Evolutionary conservation across 441 rosid genomes (phyloP).

Genomic region (Jatropha podagrica): DNA sequence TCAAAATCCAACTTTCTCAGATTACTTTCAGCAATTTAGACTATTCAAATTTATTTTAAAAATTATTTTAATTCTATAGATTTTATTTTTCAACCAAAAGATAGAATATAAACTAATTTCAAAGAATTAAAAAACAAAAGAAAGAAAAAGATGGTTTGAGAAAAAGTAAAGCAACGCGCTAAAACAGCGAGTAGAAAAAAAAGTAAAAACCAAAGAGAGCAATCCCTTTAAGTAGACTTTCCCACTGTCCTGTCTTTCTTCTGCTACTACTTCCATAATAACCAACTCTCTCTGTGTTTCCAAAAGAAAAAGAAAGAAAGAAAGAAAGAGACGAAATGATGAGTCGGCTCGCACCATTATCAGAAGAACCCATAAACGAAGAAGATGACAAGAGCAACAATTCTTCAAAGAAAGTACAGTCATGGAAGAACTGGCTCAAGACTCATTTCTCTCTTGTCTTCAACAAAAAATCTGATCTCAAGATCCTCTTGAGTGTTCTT

Average conservation of each 20-base stretch:
- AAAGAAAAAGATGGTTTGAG: background rate
- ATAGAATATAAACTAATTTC: background rate
- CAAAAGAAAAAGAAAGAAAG: background rate
- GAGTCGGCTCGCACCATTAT: slow-evolving; percentile 72
- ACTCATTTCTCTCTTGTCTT: slow-evolving; percentile 46
- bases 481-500: slow-evolving; percentile 68
- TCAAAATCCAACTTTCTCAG: too few relatives aligned
- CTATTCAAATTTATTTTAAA: too few relatives aligned
- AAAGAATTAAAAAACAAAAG: background rate
- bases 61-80: too few relatives aligned
- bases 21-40: too few relatives aligned
- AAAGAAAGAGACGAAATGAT: slow-evolving; percentile 17
- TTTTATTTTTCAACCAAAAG: too few relatives aligned
- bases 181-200: slow-evolving; percentile 29
- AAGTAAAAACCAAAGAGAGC: background rate
- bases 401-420: slow-evolving; percentile 36
- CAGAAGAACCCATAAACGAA: slow-evolving; percentile 70
- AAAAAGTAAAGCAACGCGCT: slow-evolving; percentile 30
- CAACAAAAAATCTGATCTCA: slow-evolving; percentile 57
- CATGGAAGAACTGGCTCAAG: slow-evolving; percentile 78
- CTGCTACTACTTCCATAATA: slow-evolving; percentile 17
- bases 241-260: slow-evolving; percentile 10
- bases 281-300: background rate
- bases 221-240: slow-evolving; percentile 22
- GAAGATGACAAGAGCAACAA: slow-evolving; percentile 35